phyloP scores from a whole-genome alignment of 2,329 filamentous ascomycete genomes.

The Cylindrodendrum hubeiense region DNA sequence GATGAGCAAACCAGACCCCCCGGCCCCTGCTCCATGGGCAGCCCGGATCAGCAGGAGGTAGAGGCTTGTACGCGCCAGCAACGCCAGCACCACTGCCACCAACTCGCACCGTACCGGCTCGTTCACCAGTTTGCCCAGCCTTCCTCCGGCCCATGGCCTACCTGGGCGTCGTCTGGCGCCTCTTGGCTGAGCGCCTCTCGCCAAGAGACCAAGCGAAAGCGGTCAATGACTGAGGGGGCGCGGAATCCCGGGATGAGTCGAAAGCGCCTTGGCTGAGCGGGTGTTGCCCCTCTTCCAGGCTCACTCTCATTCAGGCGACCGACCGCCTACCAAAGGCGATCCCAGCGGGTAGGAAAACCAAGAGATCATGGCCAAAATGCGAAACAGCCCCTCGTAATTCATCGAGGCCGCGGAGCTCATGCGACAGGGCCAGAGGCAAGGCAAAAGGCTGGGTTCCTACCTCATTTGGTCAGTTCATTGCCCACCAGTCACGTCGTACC shows the following conservation, averaged over 20 bases:
- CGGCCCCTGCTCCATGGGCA: conserved; percentile 4
- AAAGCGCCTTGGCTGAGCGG: conserved; percentile 2
- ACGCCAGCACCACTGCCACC: conserved; percentile 13
- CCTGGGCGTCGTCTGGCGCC: neutral
- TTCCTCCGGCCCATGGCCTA: conserved; percentile 1
- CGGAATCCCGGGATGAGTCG: neutral
- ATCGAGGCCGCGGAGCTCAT: neutral
- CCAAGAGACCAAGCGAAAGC: neutral
- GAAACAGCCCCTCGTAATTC: conserved; percentile 24
- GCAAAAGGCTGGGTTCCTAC: neutral
- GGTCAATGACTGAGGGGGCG: neutral
- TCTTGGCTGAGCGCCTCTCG: conserved; percentile 3
- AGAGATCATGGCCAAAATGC: conserved; percentile 15
- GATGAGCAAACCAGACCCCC: conserved; percentile 16
- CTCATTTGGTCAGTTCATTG: conserved; percentile 9
- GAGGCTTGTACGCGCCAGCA: conserved; percentile 5
- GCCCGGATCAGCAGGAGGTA: conserved; percentile 24
- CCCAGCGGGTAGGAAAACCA: conserved; percentile 1
- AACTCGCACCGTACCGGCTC: conserved; percentile 5
- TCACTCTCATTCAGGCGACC: neutral
- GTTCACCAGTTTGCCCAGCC: neutral
- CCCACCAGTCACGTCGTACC: neutral
- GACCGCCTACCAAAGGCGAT: neutral
- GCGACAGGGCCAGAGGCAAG: conserved; percentile 1
- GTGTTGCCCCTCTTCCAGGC: neutral